Evolutionary conservation across 2,329 filamentous ascomycete species (phyloP).

Genomic region (Xylariaceae sp.): DNA sequence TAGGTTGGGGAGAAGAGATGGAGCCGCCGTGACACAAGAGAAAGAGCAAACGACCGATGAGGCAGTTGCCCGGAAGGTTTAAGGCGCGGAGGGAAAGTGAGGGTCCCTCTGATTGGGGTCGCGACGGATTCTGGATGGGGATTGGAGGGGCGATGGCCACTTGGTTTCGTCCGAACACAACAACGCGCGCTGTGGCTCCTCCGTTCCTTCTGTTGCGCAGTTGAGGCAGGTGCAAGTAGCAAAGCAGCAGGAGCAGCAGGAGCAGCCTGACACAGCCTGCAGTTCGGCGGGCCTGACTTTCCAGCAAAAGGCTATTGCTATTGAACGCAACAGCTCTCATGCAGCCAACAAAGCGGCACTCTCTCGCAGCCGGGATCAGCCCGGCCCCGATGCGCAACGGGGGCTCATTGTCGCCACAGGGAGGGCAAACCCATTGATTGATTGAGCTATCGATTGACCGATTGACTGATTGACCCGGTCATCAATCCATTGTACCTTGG

Average conservation of each 20-base stretch:
- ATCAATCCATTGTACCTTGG: slow-evolving; percentile 9
- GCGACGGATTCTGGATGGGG: slow-evolving; percentile 22
- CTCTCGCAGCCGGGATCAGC: slow-evolving; percentile 14
- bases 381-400: slow-evolving; percentile 18
- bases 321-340: slow-evolving; percentile 9
- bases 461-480: neutral
- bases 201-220: slow-evolving; percentile 1
- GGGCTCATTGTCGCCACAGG: slow-evolving; percentile 14
- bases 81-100: slow-evolving; percentile 10
- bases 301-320: slow-evolving; percentile 8
- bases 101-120: slow-evolving; percentile 17
- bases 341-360: slow-evolving; percentile 13
- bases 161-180: slow-evolving; percentile 23
- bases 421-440: slow-evolving; percentile 6
- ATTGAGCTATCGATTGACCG: slow-evolving; percentile 2
- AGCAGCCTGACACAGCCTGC: neutral
- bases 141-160: slow-evolving; percentile 29
- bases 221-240: neutral
- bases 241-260: neutral
- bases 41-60: slow-evolving; percentile 25
- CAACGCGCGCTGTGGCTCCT: neutral
- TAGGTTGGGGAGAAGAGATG: slow-evolving; percentile 7
- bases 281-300: slow-evolving; percentile 5
- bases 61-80: slow-evolving; percentile 19
- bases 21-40: slow-evolving; percentile 23